phyloP scores from a whole-genome alignment of 306 rosid genomes.

The Abrus pulchellus region DNA sequence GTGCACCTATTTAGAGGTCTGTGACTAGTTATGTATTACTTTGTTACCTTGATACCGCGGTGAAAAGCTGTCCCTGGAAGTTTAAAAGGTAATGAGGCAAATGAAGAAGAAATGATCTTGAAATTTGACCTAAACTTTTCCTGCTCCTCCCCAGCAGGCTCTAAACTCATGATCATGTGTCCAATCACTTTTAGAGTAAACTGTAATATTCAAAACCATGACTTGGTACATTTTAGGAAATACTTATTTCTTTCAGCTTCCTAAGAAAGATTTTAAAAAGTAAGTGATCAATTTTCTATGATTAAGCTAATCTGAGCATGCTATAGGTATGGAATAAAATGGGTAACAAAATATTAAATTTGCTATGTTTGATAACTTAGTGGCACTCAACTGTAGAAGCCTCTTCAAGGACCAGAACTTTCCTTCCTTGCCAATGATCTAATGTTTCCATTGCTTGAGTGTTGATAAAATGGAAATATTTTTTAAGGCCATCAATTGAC shows the following conservation, averaged over 20 bases:
- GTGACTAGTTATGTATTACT: background rate
- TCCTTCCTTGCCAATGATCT: slow-evolving; percentile 72
- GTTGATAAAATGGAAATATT: slow-evolving; percentile 78
- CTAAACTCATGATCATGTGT: slow-evolving; percentile 94
- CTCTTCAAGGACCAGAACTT: slow-evolving; percentile 72
- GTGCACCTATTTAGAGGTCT: background rate
- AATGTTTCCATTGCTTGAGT: slow-evolving; percentile 70
- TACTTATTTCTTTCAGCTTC: too few species aligned
- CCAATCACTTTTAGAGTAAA: slow-evolving; percentile 91
- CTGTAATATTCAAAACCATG: slow-evolving; percentile 53
- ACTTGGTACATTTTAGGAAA: background rate
- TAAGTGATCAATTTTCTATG: too few species aligned
- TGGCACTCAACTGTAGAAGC: slow-evolving; percentile 81
- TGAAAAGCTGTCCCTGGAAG: slow-evolving; percentile 85
- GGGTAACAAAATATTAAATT: background rate
- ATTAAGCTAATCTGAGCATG: too few species aligned
- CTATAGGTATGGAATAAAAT: background rate
- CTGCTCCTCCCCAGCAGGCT: slow-evolving; percentile 80
- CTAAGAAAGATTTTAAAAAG: too few species aligned
- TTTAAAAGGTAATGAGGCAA: slow-evolving; percentile 85
- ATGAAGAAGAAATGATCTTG: slow-evolving; percentile 84
- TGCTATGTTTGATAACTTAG: background rate
- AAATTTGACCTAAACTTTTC: slow-evolving; percentile 83
- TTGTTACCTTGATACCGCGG: slow-evolving; percentile 77
- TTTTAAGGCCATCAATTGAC: slow-evolving; percentile 79